Evolutionary conservation across 2,329 filamentous ascomycete species (phyloP), one percentile per base, ranked within the genome.

Genomic region (Clonostachys chloroleuca): DNA sequence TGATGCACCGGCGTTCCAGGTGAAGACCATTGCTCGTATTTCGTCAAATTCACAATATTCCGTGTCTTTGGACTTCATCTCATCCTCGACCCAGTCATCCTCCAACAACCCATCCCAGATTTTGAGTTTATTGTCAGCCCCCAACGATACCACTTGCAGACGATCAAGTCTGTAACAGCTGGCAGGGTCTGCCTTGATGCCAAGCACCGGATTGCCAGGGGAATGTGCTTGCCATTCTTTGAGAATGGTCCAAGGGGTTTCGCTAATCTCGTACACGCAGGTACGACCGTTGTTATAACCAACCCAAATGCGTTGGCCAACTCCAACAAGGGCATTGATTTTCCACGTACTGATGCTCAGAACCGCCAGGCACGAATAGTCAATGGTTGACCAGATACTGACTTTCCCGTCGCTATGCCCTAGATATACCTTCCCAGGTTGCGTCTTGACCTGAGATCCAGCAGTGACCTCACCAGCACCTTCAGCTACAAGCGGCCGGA

Each of bases 171-270:
- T 89, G 81, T 92, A 97, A 44, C 91, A 83, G 59, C 89, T 90
- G 34, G 90, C 88, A 2, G 79, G 75, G 61, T 99, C 94, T 2
- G 87, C 80, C 12, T 88, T 68, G 49, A 99, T 80, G 49, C 84
- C 86, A 42, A 88, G 78, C 8, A 96, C 85, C 0, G 92, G 88
- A 52, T 87, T 87, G 24, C 24, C 24, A 30, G 24, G 24, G 7
- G 89, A 84, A 61, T 97, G 94, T 4, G 90, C 92, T 53, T 86
- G 83, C 92, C 94, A 99, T 59, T 97, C 92, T 64, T 99, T 99
- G 68, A 89, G 85, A 24, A 95, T 83, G 17, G 78, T 78, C 94
- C 94, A 99, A 0, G 92, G 92, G n/a, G 80, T 83, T 33, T 81
- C 78, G 10, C 74, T 80, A 12, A 89, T 87, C 63, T 99, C 92